Conservation (phyloP, 2,329 filamentous ascomycete species). For the Fusarium tuaranense region DNA sequence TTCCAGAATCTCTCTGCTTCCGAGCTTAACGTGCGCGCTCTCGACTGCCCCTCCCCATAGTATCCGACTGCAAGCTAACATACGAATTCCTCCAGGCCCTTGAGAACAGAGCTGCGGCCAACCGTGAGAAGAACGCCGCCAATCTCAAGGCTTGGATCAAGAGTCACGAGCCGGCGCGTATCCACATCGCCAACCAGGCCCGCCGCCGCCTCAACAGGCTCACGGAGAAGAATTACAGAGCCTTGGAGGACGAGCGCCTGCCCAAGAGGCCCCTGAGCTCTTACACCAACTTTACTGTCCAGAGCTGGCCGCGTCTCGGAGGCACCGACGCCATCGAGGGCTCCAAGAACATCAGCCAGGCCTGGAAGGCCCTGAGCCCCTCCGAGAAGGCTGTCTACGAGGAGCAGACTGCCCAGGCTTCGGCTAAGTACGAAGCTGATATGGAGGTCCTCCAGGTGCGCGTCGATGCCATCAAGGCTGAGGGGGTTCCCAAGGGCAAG, state of each 20-base stretch:
- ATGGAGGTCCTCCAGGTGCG: conserved; percentile 43
- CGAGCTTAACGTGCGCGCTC: conserved; percentile 58
- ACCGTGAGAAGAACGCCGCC: conserved; percentile 55
- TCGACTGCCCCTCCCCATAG: no score
- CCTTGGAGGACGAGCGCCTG: conserved; percentile 60
- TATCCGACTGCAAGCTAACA: conserved; percentile 4
- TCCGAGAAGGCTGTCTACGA: conserved; percentile 57
- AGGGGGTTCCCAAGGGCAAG: conserved; percentile 31
- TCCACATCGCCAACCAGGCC: conserved; percentile 61
- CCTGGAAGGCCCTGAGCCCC: conserved; percentile 59
- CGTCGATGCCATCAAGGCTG: conserved; percentile 47
- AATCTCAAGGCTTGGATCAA: conserved; percentile 62
- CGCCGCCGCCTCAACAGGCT: conserved; percentile 52
- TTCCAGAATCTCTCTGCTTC: conserved; percentile 56
- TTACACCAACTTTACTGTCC: conserved; percentile 54
- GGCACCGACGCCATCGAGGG: conserved; percentile 24
- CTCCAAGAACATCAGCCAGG: conserved; percentile 42
- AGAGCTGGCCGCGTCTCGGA: conserved; percentile 50
- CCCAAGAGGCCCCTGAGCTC: conserved; percentile 54
- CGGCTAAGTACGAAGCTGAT: conserved; percentile 30
- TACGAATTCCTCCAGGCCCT: conserved; percentile 44
- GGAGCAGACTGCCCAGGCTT: conserved; percentile 42
- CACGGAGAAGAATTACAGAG: conserved; percentile 48
- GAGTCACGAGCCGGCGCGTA: conserved; percentile 52
- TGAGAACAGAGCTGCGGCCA: conserved; percentile 49